phyloP scores from a whole-genome alignment of 2,329 filamentous ascomycete species.

The Aspergillus candidus region DNA sequence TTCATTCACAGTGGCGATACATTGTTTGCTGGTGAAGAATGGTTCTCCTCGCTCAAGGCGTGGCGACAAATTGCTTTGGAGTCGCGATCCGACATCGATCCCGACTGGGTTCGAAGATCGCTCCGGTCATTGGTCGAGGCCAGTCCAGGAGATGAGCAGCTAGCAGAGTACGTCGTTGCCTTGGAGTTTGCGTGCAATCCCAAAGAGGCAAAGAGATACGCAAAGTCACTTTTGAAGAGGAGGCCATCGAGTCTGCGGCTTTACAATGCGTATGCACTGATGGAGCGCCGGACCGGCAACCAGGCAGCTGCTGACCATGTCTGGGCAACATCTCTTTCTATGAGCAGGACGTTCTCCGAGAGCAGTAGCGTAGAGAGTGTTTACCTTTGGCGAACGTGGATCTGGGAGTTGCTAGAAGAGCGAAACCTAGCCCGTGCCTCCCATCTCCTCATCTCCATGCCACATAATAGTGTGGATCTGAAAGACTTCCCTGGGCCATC shows the following conservation, averaged over 20 bases:
- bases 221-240: constrained; percentile 67
- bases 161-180: constrained; percentile 66
- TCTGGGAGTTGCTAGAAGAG: constrained; percentile 60
- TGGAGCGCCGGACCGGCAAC: constrained; percentile 59
- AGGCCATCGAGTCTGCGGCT: constrained; percentile 58
- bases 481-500: constrained; percentile 15
- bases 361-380: constrained; percentile 33
- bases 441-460: constrained; percentile 36
- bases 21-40: constrained; percentile 48
- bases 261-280: constrained; percentile 73
- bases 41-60: constrained; percentile 36
- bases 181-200: constrained; percentile 56
- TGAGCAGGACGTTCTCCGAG: constrained; percentile 42
- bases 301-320: constrained; percentile 56
- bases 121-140: constrained; percentile 53
- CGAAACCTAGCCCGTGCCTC: constrained; percentile 33
- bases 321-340: constrained; percentile 60
- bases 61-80: constrained; percentile 24
- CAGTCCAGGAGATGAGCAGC: constrained; percentile 39
- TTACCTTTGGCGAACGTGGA: constrained; percentile 56
- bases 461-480: constrained; percentile 31
- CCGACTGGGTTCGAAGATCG: constrained; percentile 46
- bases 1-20: constrained; percentile 45
- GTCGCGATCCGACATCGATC: constrained; percentile 32
- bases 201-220: constrained; percentile 57